Evolutionary conservation across 306 rosid genomes (phyloP).

Genomic region (Rosa persica): DNA sequence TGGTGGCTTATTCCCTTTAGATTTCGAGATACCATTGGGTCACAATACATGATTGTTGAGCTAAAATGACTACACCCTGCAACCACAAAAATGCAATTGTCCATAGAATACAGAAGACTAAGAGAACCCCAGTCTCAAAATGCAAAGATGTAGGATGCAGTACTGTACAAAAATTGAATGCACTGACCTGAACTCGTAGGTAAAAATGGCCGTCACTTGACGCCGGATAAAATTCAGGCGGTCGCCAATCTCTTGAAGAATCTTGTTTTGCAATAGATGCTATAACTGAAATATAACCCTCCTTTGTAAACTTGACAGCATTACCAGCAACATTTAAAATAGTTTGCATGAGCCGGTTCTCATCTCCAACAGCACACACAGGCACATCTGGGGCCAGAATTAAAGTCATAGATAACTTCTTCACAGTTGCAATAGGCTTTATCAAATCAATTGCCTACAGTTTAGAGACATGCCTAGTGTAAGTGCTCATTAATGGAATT

Average conservation of each 20-base stretch:
- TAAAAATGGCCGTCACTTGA: slow-evolving; percentile 65
- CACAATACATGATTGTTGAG: neutral
- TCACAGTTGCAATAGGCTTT: slow-evolving; percentile 80
- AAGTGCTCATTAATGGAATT: slow-evolving; percentile 13
- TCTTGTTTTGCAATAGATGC: slow-evolving; percentile 78
- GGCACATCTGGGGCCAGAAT: slow-evolving; percentile 80
- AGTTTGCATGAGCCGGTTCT: slow-evolving; percentile 74
- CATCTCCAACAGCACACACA: slow-evolving; percentile 68
- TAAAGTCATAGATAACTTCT: slow-evolving; percentile 71
- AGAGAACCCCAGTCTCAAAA: neutral
- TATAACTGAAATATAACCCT: slow-evolving; percentile 72
- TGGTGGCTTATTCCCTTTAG: neutral
- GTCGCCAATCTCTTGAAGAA: slow-evolving; percentile 69
- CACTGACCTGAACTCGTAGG: slow-evolving; percentile 69
- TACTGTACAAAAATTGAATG: neutral
- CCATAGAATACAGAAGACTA: neutral
- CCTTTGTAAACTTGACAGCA: slow-evolving; percentile 88
- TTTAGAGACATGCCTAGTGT: slow-evolving; percentile 3
- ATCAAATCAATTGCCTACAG: slow-evolving; percentile 63
- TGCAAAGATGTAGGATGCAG: neutral
- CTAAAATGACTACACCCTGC: slow-evolving; percentile 8
- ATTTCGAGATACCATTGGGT: neutral
- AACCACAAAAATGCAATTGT: slow-evolving; percentile 14
- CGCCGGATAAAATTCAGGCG: slow-evolving; percentile 68
- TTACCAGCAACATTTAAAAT: slow-evolving; percentile 75